A percentile compares a stretch with the other conserved stretches of the same genome.
Conservation (phyloP, 2,329 filamentous ascomycete species). For the Talaromyces sp. region DNA sequence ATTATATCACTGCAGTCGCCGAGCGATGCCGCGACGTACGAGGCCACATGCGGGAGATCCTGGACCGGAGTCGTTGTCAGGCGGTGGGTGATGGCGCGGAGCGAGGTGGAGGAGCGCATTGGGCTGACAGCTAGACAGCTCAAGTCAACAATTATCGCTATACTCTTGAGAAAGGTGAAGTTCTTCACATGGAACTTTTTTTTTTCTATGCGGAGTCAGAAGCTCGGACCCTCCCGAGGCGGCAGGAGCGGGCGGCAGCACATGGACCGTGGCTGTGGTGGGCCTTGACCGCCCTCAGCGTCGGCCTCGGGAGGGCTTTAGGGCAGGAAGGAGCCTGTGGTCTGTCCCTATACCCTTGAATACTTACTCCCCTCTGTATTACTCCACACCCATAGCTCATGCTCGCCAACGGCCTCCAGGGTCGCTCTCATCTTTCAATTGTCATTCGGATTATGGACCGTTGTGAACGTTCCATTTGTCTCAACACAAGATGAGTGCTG, state of each 20-base stretch:
- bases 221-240: not conserved
- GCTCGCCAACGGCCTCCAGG: not conserved
- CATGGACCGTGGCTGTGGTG: not conserved
- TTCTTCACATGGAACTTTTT: slow-evolving; percentile 1
- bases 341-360: not conserved
- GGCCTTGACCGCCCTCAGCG: not conserved
- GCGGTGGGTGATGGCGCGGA: slow-evolving; percentile 41
- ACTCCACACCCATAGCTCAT: not conserved
- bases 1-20: slow-evolving; percentile 55
- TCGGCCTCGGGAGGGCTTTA: not conserved
- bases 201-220: slow-evolving; percentile 1
- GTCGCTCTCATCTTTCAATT: not conserved
- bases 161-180: not conserved
- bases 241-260: not conserved
- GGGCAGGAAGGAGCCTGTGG: too few species aligned
- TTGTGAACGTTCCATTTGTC: slow-evolving; percentile 4
- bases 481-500: slow-evolving; percentile 21
- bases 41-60: slow-evolving; percentile 68
- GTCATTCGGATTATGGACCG: slow-evolving; percentile 10
- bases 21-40: slow-evolving; percentile 58
- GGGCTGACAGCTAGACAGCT: not conserved
- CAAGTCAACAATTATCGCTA: not conserved
- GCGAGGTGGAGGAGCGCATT: slow-evolving; percentile 28
- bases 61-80: slow-evolving; percentile 66
- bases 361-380: not conserved